Percentiles rank a stretch among this genome's conserved stretches.
Evolutionary conservation across 225 moss, liverwort and hornwort genomes (phyloP).

Genomic region (Climacium dendroides): DNA sequence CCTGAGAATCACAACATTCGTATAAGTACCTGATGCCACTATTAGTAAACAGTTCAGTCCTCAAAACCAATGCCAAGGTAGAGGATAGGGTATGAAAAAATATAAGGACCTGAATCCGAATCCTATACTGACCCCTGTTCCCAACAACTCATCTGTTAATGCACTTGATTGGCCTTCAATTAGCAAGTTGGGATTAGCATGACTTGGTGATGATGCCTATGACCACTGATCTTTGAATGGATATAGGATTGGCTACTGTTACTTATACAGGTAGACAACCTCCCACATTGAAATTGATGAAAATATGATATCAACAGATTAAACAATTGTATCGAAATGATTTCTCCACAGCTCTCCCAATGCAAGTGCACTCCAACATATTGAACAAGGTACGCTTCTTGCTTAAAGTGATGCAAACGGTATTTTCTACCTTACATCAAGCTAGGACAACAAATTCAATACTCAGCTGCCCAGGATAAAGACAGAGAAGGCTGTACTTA

Average conservation of each 20-base stretch:
- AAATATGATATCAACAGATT: not conserved
- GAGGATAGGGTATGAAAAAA: not conserved
- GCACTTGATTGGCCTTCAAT: not conserved
- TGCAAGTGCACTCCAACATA: not conserved
- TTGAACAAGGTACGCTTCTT: not conserved
- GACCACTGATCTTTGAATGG: not conserved
- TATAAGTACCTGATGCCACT: not conserved
- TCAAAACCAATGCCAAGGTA: not conserved
- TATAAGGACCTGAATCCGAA: not conserved
- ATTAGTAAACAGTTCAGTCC: not conserved
- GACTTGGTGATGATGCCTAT: not conserved
- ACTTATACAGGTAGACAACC: not conserved
- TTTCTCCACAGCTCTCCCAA: not conserved
- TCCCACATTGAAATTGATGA: not conserved
- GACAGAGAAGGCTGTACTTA: slow-evolving; percentile 7
- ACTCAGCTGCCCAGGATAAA: not conserved
- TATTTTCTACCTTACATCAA: not conserved
- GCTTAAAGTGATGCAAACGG: not conserved
- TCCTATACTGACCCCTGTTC: not conserved
- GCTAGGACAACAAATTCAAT: not conserved
- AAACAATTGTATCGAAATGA: not conserved
- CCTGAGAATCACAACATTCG: slow-evolving; percentile 19
- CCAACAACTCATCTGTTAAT: not conserved
- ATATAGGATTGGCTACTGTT: not conserved
- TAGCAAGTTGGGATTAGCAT: not conserved